Evolutionary conservation across 768 basidiomycete genomes (phyloP).

Genomic region (Pleurotus platypus): DNA sequence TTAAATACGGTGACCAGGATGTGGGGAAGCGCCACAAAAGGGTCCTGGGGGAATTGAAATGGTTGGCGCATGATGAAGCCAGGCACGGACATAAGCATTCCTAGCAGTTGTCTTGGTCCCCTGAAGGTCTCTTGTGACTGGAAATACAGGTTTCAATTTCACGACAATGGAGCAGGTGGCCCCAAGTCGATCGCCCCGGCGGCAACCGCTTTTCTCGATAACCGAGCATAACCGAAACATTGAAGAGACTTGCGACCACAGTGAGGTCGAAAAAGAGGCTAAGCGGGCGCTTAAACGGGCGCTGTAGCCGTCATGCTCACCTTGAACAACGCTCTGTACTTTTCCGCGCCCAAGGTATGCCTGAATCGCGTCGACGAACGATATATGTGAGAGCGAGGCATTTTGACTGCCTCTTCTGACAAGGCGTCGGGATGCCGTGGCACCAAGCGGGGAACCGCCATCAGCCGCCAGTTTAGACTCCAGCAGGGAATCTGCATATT

Average conservation of each 20-base stretch:
- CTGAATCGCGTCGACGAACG: background rate
- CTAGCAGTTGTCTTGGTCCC: background rate
- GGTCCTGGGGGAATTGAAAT: background rate
- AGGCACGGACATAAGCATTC: background rate
- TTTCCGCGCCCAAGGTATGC: no score
- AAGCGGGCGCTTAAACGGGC: no score
- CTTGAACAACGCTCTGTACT: no score
- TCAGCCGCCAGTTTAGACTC: background rate
- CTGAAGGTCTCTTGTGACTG: conserved; percentile 1
- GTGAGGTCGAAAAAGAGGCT: no score
- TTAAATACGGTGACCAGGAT: conserved; percentile 3
- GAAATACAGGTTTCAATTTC: background rate
- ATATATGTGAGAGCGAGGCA: background rate
- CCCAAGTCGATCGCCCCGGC: background rate
- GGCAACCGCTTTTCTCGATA: background rate
- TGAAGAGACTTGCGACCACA: no score
- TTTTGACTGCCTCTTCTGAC: no score
- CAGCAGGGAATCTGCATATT: background rate
- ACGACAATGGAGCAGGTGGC: no score
- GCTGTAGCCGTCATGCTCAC: no score
- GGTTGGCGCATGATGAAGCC: background rate
- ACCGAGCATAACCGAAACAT: no score
- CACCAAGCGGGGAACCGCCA: background rate
- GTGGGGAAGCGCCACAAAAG: conserved; percentile 4
- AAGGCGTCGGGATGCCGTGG: conserved; percentile 1